Evolutionary conservation across 805 yeast genomes (phyloP), one percentile per base, ranked within the genome.

Genomic region (Lachancea meyersii): DNA sequence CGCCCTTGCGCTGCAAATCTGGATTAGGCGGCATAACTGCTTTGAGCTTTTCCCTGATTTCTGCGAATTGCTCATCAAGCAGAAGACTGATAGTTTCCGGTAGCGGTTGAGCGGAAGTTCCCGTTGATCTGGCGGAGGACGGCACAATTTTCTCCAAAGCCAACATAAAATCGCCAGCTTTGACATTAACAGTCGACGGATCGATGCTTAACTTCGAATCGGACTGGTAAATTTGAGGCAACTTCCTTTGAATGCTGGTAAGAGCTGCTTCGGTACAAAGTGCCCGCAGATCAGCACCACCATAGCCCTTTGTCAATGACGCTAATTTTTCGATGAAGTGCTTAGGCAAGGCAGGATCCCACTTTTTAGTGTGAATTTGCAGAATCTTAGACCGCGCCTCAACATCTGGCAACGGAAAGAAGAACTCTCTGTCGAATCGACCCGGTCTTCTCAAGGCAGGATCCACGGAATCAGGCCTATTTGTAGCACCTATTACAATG

Each of bases 381-480:
- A 93, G 65, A 47, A 93, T 93, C 49, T 83, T 80, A 46, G 75
- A 75, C 50, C 98, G 74, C 3, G 96, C 87, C 23, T 75, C 74
- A 4, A 76, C 54, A 57, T 87, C 94, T 1, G 98, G 98, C 42
- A 93, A 68, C 4, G 97, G 95, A 70, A 93, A 93, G 63, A 86
- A 93, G 61, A 93, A 93, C 60, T 93, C 98, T 50, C 98, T 75
- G 61, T 93, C 98, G 57, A 93, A 93, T 62, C 98, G 75, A 1
- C 98, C 98, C 0, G 98, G 98, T 54, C 98, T 76, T 57, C 98
- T 76, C 45, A 93, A 71, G 0, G 98, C 98, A 1, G 98, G 97
- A 64, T 93, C 98, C n/a, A 93, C 86, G 0, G 97, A 85, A 65
- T 93, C 97, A 0, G 98, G 98, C 57, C 98, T 72, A 65, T 93